A percentile compares a stretch with the other conserved stretches of the same genome.
phyloP scores from a whole-genome alignment of 495 filamentous ascomycete species.

The Parachaetomium inaequale region DNA sequence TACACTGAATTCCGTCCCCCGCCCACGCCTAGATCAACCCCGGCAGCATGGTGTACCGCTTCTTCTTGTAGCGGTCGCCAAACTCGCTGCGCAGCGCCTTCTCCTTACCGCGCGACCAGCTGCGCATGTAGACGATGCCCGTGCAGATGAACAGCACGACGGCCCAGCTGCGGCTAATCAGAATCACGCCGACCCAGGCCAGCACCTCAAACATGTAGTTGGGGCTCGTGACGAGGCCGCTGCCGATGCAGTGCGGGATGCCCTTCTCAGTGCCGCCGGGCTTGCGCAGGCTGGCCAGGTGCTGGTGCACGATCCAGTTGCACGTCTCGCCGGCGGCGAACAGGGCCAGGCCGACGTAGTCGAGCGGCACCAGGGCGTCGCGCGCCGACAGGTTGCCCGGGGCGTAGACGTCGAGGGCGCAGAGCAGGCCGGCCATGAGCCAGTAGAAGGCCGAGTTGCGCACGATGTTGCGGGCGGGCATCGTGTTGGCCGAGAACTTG shows the following conservation, averaged over 20 bases:
- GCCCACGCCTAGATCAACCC: conserved; percentile 45
- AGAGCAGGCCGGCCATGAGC: conserved; percentile 73
- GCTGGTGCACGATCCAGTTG: conserved; percentile 75
- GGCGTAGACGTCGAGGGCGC: conserved; percentile 80
- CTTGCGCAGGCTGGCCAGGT: conserved; percentile 68
- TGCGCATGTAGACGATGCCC: conserved; percentile 69
- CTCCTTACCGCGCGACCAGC: conserved; percentile 93
- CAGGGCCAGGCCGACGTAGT: conserved; percentile 61
- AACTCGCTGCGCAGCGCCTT: conserved; percentile 83
- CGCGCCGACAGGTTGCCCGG: conserved; percentile 60
- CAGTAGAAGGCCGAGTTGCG: conserved; percentile 93
- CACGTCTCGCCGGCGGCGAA: conserved; percentile 72
- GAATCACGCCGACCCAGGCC: conserved; percentile 75
- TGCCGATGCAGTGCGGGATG: conserved; percentile 85
- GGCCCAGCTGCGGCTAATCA: conserved; percentile 71
- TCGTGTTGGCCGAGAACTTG: conserved; percentile 89
- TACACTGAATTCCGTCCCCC: neutral
- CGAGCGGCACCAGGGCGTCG: conserved; percentile 41
- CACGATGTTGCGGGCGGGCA: conserved; percentile 83
- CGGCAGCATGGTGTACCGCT: conserved; percentile 76
- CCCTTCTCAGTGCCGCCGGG: conserved; percentile 79
- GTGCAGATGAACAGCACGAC: conserved; percentile 67
- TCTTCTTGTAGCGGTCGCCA: conserved; percentile 83
- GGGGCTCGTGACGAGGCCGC: conserved; percentile 83
- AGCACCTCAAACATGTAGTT: conserved; percentile 95